Conservation (phyloP, 805 yeast genomes). For the Ogataea neopini region DNA sequence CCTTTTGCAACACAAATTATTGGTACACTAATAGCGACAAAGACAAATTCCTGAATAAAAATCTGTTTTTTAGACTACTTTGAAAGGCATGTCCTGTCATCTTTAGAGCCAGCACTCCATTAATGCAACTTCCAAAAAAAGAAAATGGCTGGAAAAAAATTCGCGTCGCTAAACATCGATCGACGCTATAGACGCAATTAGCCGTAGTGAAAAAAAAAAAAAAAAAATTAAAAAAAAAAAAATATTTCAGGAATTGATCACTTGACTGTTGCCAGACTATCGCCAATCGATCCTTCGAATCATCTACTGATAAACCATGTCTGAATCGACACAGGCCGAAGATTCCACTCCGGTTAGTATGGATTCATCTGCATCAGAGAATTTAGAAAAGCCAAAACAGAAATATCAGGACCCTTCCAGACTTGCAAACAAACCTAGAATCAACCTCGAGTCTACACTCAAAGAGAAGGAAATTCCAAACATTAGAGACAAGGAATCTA, state of each 20-base stretch:
- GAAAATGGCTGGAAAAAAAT: slow-evolving; percentile 1
- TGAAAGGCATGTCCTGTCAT: slow-evolving; percentile 11
- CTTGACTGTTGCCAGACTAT: background rate
- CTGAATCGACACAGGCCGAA: background rate
- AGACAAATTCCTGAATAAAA: background rate
- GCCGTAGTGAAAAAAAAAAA: background rate
- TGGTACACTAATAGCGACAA: background rate
- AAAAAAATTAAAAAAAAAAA: background rate
- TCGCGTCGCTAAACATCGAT: slow-evolving; percentile 2
- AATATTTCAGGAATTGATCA: background rate
- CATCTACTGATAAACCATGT: background rate
- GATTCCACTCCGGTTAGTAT: background rate
- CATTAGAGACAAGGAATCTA: slow-evolving; percentile 41
- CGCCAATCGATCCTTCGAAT: no score
- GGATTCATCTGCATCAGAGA: background rate
- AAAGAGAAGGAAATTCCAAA: slow-evolving; percentile 38
- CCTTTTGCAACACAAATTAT: background rate
- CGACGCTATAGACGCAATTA: slow-evolving; percentile 4
- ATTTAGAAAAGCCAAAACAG: background rate
- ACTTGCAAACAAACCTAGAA: slow-evolving; percentile 8
- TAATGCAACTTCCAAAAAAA: slow-evolving; percentile 6
- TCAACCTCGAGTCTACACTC: slow-evolving; percentile 25
- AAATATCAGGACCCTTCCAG: slow-evolving; percentile 5
- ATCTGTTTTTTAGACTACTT: background rate
- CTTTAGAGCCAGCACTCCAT: slow-evolving; percentile 6